phyloP scores from a whole-genome alignment of 2,329 filamentous ascomycete genomes.

The Colletotrichum cordylinicola region DNA sequence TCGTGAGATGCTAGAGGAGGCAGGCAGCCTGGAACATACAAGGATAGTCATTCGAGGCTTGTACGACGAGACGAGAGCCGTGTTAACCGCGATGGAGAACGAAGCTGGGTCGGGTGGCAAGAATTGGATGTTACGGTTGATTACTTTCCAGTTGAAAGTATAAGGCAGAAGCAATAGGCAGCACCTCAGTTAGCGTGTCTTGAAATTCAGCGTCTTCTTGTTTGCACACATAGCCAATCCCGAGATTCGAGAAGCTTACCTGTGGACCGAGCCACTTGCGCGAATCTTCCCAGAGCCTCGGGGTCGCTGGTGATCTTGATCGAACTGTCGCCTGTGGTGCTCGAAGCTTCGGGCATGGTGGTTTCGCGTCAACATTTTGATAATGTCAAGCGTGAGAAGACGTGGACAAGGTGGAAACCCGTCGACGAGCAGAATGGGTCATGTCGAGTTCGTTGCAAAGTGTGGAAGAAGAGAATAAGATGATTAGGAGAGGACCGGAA shows the following conservation, averaged over 20 bases:
- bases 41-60: neutral
- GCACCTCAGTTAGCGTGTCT: neutral
- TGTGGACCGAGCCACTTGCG: too few species aligned
- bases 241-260: neutral
- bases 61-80: neutral
- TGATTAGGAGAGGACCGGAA: conserved; percentile 1
- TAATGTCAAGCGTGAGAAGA: too few species aligned
- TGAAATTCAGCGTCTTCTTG: neutral
- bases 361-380: too few species aligned
- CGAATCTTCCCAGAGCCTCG: too few species aligned
- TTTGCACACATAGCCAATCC: neutral
- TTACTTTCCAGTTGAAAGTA: neutral
- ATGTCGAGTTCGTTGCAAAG: conserved; percentile 14
- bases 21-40: neutral
- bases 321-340: too few species aligned
- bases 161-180: neutral
- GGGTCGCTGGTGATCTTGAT: too few species aligned
- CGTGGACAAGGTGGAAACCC: neutral
- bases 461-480: conserved; percentile 6
- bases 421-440: neutral
- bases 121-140: neutral
- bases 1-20: neutral
- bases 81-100: neutral
- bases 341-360: too few species aligned
- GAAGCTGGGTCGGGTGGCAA: neutral